These are phyloP conservation scores for Sphaerulina musiva DNA, from an alignment of 2,329 filamentous ascomycete species.

Conservation along the genomic window DNA sequence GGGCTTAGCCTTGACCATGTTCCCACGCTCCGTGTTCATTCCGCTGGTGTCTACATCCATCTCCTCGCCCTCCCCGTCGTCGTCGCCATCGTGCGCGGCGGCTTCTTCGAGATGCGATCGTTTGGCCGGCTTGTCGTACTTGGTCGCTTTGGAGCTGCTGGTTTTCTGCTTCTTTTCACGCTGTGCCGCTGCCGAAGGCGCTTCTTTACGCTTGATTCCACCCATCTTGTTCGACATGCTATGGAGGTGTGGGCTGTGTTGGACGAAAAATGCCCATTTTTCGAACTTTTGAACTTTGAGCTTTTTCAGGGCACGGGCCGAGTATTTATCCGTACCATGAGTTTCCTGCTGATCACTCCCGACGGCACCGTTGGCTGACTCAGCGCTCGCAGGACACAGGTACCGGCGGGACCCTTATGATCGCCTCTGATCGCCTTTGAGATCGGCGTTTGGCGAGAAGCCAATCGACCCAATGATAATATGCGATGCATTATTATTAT, in stretches of 20 bases:
- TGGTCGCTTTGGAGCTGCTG: slow-evolving; percentile 16
- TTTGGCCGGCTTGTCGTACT: slow-evolving; percentile 25
- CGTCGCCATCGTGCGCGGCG: slow-evolving; percentile 25
- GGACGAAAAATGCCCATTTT: not conserved
- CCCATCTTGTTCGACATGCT: slow-evolving; percentile 26
- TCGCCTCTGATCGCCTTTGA: not conserved
- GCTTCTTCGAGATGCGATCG: slow-evolving; percentile 25
- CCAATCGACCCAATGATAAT: not conserved
- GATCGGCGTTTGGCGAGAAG: not conserved
- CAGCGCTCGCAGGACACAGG: not conserved
- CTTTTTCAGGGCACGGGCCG: not conserved
- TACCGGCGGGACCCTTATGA: not conserved
- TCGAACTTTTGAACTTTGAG: not conserved
- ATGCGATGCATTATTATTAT: not conserved
- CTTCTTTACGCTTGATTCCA: slow-evolving; percentile 38
- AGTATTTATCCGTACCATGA: not conserved
- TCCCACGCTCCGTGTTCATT: slow-evolving; percentile 13
- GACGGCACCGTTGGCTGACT: not conserved
- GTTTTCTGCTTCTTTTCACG: slow-evolving; percentile 39
- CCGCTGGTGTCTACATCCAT: slow-evolving; percentile 11
- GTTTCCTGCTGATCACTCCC: no score
- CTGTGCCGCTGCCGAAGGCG: slow-evolving; percentile 25
- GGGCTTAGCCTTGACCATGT: slow-evolving; percentile 9
- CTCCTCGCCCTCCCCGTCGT: slow-evolving; percentile 5
- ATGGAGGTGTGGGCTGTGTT: not conserved